Percentiles rank a stretch among this genome's conserved stretches.
Evolutionary conservation across 371 early-diverging fungal genomes (phyloP).

Genomic region (Syncephalastrum monosporum): DNA sequence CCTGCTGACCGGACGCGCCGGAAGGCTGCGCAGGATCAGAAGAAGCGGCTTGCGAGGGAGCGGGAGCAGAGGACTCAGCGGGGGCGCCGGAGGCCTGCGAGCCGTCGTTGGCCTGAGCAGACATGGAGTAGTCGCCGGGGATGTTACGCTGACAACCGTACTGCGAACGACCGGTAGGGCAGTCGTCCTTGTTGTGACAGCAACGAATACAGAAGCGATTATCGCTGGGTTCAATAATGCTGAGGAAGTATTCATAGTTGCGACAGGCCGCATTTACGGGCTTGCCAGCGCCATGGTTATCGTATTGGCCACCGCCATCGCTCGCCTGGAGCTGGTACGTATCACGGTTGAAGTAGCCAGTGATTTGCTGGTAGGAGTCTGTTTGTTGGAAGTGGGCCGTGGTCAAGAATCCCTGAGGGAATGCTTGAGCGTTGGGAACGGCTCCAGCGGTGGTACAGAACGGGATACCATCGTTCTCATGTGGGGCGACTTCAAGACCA

Average conservation of each 20-base stretch:
- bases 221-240: constrained; percentile 42
- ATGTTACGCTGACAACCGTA: constrained; percentile 42
- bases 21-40: neutral
- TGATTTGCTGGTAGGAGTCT: constrained; percentile 47
- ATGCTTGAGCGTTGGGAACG: constrained; percentile 44
- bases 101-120: too few relatives aligned
- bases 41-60: neutral
- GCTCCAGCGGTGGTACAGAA: constrained; percentile 46
- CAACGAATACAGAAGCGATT: constrained; percentile 50
- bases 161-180: constrained; percentile 35
- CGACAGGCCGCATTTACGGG: constrained; percentile 31
- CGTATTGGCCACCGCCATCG: constrained; percentile 56
- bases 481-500: constrained; percentile 51
- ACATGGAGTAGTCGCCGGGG: constrained; percentile 35
- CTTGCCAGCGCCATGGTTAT: constrained; percentile 25
- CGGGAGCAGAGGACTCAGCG: neutral
- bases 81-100: constrained; percentile 1
- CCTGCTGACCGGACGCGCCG: neutral
- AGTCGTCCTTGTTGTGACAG: constrained; percentile 28
- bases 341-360: constrained; percentile 54
- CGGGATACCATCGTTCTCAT: constrained; percentile 53
- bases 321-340: constrained; percentile 39
- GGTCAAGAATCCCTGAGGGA: constrained; percentile 54
- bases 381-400: constrained; percentile 45
- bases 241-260: constrained; percentile 42